Percentiles rank a stretch among this genome's conserved stretches.
Conservation (phyloP, 2,329 filamentous ascomycete genomes). For the Apiospora arundinis region DNA sequence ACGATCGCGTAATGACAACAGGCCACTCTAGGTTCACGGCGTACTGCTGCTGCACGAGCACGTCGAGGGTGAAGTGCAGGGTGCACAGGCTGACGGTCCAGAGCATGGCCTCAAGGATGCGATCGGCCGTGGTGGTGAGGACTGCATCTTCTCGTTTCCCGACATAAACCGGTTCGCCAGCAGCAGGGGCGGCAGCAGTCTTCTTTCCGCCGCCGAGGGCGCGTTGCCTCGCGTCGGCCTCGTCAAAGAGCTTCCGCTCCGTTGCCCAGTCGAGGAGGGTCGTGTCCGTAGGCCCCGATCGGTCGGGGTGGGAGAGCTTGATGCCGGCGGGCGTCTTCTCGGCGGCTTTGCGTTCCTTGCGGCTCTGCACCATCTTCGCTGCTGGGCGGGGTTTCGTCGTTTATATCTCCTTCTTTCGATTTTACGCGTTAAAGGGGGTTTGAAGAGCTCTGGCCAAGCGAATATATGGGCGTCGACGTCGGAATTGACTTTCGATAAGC, state of each 20-base stretch:
- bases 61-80: conserved; percentile 79
- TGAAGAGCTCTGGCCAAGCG: neutral
- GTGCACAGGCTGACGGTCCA: conserved; percentile 70
- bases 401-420: no score
- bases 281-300: conserved; percentile 64
- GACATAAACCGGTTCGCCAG: conserved; percentile 44
- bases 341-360: conserved; percentile 50
- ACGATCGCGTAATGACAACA: conserved; percentile 58
- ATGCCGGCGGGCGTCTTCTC: conserved; percentile 48
- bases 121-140: conserved; percentile 49
- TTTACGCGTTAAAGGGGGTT: neutral
- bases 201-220: conserved; percentile 26
- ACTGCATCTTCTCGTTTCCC: conserved; percentile 39
- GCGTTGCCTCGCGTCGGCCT: conserved; percentile 50
- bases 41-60: conserved; percentile 81
- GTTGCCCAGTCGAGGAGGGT: conserved; percentile 78
- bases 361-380: conserved; percentile 53
- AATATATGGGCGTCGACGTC: neutral
- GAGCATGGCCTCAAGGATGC: conserved; percentile 61
- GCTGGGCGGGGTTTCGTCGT: neutral
- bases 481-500: neutral
- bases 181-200: conserved; percentile 30
- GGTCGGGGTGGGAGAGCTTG: conserved; percentile 73
- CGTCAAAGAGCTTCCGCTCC: conserved; percentile 63
- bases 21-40: conserved; percentile 69